phyloP scores from a whole-genome alignment of 768 basidiomycete species.

The Tulasnella sp. region DNA sequence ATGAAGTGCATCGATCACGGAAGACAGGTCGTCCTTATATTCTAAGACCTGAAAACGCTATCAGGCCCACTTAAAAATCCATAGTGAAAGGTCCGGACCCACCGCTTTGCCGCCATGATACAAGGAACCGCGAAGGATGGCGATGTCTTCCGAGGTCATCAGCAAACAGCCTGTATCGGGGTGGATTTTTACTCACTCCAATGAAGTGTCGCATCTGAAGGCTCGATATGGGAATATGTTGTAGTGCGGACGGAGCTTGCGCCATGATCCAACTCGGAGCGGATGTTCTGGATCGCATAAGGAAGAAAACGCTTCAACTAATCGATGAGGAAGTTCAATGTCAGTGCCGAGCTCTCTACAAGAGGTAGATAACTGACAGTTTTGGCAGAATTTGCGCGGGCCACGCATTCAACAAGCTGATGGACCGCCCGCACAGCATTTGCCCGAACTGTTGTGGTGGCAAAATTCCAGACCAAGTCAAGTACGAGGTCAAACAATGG shows the following conservation, averaged over 20 bases:
- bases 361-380: conserved; percentile 60
- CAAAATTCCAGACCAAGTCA: conserved; percentile 83
- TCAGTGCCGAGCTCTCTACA: conserved; percentile 30
- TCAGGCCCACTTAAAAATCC: background rate
- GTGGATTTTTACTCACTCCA: conserved; percentile 68
- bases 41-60: conserved; percentile 51
- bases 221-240: conserved; percentile 68
- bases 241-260: conserved; percentile 86
- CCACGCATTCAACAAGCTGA: conserved; percentile 82
- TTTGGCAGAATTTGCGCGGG: conserved; percentile 74
- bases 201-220: conserved; percentile 87
- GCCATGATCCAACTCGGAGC: conserved; percentile 85
- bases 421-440: conserved; percentile 90
- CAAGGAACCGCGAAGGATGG: conserved; percentile 80
- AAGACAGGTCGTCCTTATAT: conserved; percentile 66
- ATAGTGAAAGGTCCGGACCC: conserved; percentile 39
- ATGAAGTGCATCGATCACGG: conserved; percentile 67
- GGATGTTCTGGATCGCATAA: conserved; percentile 73
- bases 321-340: conserved; percentile 50
- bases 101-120: conserved; percentile 71
- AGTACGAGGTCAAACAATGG: conserved; percentile 82
- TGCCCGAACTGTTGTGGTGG: conserved; percentile 81
- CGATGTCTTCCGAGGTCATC: conserved; percentile 68
- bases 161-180: background rate
- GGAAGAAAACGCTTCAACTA: conserved; percentile 79